These are phyloP conservation scores for Immersiporthe knoxdaviesiana DNA, from an alignment of 2,329 filamentous ascomycete genomes.

Conservation along the genomic window DNA sequence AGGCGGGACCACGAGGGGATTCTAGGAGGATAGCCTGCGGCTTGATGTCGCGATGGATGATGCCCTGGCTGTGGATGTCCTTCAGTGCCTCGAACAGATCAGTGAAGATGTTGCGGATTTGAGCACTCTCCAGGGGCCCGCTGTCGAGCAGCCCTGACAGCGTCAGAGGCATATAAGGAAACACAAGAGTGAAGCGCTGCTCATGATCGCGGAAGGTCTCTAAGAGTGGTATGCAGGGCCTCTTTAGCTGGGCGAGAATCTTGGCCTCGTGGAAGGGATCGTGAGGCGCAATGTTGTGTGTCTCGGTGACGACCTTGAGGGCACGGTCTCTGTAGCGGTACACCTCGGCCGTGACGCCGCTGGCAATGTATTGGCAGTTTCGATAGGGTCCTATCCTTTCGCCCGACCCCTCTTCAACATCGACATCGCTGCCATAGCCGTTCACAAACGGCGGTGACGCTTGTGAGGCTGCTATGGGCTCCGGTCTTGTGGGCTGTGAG, in stretches of 20 bases:
- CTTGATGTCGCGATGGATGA: slow-evolving; percentile 94
- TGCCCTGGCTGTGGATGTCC: slow-evolving; percentile 72
- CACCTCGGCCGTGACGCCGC: slow-evolving; percentile 80
- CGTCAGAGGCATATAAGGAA: slow-evolving; percentile 80
- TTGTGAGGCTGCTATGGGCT: slow-evolving; percentile 19
- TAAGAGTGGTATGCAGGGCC: slow-evolving; percentile 66
- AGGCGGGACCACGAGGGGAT: slow-evolving; percentile 70
- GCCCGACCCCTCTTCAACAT: slow-evolving; percentile 36
- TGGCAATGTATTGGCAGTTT: slow-evolving; percentile 58
- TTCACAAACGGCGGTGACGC: slow-evolving; percentile 12
- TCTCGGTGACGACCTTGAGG: slow-evolving; percentile 83
- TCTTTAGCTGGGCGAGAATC: slow-evolving; percentile 65
- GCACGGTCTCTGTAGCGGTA: slow-evolving; percentile 71
- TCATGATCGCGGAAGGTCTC: slow-evolving; percentile 74
- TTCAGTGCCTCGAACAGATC: slow-evolving; percentile 73
- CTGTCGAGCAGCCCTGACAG: slow-evolving; percentile 68
- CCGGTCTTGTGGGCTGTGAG: slow-evolving; percentile 20
- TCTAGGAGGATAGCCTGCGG: slow-evolving; percentile 83
- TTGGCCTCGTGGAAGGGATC: slow-evolving; percentile 78
- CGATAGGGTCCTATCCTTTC: slow-evolving; percentile 57
- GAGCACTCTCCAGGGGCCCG: slow-evolving; percentile 40
- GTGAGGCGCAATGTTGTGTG: slow-evolving; percentile 76
- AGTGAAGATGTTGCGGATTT: slow-evolving; percentile 53
- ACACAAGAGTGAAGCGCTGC: slow-evolving; percentile 76
- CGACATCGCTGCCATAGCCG: slow-evolving; percentile 15